A percentile compares a stretch with the other conserved stretches of the same genome.
phyloP scores from a whole-genome alignment of 2,329 filamentous ascomycete species.

The Cladobotryum protrusum region DNA sequence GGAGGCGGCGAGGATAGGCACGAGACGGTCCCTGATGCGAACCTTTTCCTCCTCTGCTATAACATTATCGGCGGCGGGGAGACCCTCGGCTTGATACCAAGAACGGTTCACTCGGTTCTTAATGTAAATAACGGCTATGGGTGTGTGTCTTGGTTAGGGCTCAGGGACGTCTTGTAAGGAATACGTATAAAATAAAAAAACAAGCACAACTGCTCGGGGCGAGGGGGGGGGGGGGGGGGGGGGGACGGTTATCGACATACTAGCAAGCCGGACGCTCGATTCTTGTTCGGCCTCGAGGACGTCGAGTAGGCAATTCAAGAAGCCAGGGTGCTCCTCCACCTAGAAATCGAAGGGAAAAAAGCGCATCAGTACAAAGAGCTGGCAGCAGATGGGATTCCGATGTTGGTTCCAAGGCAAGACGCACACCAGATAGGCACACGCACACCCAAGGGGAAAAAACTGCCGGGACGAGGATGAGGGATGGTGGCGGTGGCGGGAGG shows the following conservation, averaged over 20 bases:
- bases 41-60: constrained; percentile 88
- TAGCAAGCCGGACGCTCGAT: constrained; percentile 74
- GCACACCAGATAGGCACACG: no score
- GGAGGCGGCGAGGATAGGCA: constrained; percentile 80
- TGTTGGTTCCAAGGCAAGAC: no score
- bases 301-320: constrained; percentile 83
- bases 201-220: neutral
- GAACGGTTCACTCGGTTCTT: constrained; percentile 95
- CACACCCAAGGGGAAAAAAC: no score
- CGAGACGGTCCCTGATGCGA: constrained; percentile 77
- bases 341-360: constrained; percentile 31
- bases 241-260: constrained; percentile 49
- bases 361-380: constrained; percentile 10
- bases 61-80: constrained; percentile 56
- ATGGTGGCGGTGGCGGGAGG: neutral
- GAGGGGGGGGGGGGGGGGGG: constrained; percentile 6
- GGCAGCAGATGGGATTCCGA: neutral
- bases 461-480: neutral
- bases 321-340: constrained; percentile 87
- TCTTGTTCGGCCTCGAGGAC: constrained; percentile 88
- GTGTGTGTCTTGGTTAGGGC: constrained; percentile 11
- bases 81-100: constrained; percentile 76
- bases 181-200: neutral
- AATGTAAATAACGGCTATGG: constrained; percentile 84
- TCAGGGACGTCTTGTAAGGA: neutral